A percentile compares a stretch with the other conserved stretches of the same genome.
Conservation (phyloP, 768 basidiomycete genomes). For the Holtermannia corniformis region DNA sequence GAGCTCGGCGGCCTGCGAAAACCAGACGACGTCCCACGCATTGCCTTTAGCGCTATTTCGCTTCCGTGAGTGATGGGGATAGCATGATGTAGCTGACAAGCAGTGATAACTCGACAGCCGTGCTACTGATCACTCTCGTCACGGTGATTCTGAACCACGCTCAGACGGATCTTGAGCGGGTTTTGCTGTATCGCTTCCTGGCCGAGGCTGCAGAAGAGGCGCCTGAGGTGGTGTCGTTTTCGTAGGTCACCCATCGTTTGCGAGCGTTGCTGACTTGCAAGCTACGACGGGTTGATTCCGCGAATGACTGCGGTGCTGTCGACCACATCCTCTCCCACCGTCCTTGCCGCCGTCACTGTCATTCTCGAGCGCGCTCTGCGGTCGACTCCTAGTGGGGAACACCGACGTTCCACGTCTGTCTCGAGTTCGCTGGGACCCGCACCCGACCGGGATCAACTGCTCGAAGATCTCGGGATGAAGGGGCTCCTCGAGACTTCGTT, state of each 20-base stretch:
- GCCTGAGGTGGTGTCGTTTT: conserved; percentile 63
- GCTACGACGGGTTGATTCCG: conserved; percentile 28
- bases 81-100: no score
- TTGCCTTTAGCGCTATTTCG: no score
- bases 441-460: conserved; percentile 15
- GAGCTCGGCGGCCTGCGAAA: conserved; percentile 55
- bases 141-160: conserved; percentile 65
- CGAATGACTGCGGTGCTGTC: conserved; percentile 17
- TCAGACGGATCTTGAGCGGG: conserved; percentile 68
- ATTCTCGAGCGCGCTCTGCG: conserved; percentile 22
- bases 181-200: conserved; percentile 67
- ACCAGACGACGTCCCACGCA: not conserved
- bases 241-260: conserved; percentile 48
- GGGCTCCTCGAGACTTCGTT: conserved; percentile 29
- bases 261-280: not conserved
- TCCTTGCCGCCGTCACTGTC: conserved; percentile 16
- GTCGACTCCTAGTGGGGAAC: conserved; percentile 6
- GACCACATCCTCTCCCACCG: conserved; percentile 19
- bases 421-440: no score
- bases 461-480: conserved; percentile 35
- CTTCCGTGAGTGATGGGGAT: conserved; percentile 29
- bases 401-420: conserved; percentile 1
- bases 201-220: conserved; percentile 58
- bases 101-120: conserved; percentile 54
- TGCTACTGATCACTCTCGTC: conserved; percentile 65